Evolutionary conservation across 176 grass and related monocot genomes (phyloP).

Genomic region (Canna indica): DNA sequence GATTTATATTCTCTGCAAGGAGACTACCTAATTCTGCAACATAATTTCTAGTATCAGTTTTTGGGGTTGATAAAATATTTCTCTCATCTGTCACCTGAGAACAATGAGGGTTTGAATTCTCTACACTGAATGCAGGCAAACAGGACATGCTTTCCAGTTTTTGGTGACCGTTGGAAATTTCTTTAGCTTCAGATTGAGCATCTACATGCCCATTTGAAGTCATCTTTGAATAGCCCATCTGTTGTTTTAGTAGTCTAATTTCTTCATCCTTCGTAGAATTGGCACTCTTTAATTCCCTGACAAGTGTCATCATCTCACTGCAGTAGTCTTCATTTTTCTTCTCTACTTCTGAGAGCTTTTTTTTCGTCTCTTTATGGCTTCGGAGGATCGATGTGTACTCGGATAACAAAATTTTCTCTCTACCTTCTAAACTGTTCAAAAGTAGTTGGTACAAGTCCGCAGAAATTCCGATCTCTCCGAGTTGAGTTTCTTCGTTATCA

Average conservation of each 20-base stretch:
- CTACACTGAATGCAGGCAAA: constrained; percentile 34
- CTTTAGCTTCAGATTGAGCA: constrained; percentile 1
- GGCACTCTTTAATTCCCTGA: constrained; percentile 39
- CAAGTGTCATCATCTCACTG: constrained; percentile 32
- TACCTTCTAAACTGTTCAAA: constrained; percentile 33
- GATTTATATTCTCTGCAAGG: constrained; percentile 28
- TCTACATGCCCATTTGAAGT: constrained; percentile 14
- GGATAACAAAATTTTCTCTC: constrained; percentile 43
- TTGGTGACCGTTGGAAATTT: constrained; percentile 7
- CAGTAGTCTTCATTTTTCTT: constrained; percentile 53
- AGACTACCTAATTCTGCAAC: constrained; percentile 3
- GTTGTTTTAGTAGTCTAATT: constrained; percentile 46
- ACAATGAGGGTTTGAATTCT: constrained; percentile 23
- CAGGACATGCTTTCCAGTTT: constrained; percentile 28
- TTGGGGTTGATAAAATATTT: not conserved
- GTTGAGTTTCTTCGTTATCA: constrained; percentile 2
- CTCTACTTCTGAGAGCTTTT: constrained; percentile 43
- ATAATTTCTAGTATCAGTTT: not conserved
- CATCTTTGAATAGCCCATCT: constrained; percentile 8
- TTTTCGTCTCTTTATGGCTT: constrained; percentile 56
- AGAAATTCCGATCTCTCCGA: constrained; percentile 3
- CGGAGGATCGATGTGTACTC: constrained; percentile 53
- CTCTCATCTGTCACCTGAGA: constrained; percentile 6
- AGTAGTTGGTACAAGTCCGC: constrained; percentile 32
- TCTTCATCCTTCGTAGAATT: constrained; percentile 61